Conservation (phyloP, 2,329 filamentous ascomycete genomes). For the Aspergillus fumigatus region DNA sequence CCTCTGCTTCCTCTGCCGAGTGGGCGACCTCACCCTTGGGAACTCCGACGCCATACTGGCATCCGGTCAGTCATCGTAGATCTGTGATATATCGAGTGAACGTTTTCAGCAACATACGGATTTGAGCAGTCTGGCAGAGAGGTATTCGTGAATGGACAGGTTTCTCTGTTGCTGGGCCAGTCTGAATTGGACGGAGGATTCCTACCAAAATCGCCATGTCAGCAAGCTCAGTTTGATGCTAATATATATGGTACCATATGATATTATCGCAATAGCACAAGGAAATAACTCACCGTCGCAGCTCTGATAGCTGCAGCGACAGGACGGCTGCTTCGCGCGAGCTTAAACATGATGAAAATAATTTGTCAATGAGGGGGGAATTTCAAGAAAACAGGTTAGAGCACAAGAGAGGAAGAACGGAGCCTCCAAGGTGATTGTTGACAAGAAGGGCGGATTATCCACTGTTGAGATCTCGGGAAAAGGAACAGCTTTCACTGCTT, state of each 20-base stretch:
- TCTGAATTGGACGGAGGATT: constrained; percentile 50
- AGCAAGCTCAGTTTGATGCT: constrained; percentile 36
- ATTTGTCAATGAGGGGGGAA: constrained; percentile 17
- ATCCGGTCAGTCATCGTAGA: constrained; percentile 19
- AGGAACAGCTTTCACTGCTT: constrained; percentile 9
- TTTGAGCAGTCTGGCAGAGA: constrained; percentile 85
- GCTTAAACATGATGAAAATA: constrained; percentile 67
- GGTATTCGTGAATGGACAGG: constrained; percentile 97
- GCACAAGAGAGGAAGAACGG: constrained; percentile 5
- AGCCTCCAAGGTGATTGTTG: constrained; percentile 14
- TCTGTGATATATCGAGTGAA: background rate
- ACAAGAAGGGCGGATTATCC: constrained; percentile 7
- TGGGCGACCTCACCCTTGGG: constrained; percentile 85
- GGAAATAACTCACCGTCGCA: constrained; percentile 59
- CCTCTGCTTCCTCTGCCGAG: constrained; percentile 80
- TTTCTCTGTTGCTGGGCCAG: constrained; percentile 73
- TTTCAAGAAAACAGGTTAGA: constrained; percentile 3
- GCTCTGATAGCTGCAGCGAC: constrained; percentile 75
- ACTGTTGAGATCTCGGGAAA: constrained; percentile 6
- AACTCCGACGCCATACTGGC: constrained; percentile 87
- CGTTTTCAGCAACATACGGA: constrained; percentile 39
- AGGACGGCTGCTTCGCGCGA: constrained; percentile 70
- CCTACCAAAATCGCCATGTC: constrained; percentile 50
- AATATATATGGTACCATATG: background rate
- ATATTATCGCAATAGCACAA: constrained; percentile 11